Evolutionary conservation across 1,139 yeast genomes (phyloP).

Genomic region (Suhomyces yuchorum): DNA sequence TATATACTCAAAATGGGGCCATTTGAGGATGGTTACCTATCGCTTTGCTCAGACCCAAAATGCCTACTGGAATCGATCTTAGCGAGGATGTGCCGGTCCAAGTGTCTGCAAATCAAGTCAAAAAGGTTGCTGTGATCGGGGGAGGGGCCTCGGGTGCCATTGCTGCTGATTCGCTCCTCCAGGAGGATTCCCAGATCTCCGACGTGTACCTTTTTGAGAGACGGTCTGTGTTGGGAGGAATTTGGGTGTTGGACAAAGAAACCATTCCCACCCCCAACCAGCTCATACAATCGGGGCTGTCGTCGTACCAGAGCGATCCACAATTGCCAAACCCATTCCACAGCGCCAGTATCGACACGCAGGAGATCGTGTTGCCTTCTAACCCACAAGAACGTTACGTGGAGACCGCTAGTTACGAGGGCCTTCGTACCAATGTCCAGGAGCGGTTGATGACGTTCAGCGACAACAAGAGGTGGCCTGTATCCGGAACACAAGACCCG

Average conservation of each 20-base stretch:
- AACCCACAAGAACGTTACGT: conserved; percentile 25
- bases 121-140: conserved; percentile 49
- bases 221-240: conserved; percentile 32
- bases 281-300: conserved; percentile 27
- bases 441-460: conserved; percentile 50
- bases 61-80: conserved; percentile 10
- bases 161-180: conserved; percentile 39
- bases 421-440: conserved; percentile 43
- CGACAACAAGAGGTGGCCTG: conserved; percentile 38
- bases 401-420: conserved; percentile 43
- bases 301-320: conserved; percentile 28
- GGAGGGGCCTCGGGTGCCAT: conserved; percentile 58
- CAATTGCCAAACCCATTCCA: conserved; percentile 35
- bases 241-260: conserved; percentile 33
- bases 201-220: conserved; percentile 33
- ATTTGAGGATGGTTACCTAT: no score
- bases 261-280: conserved; percentile 27
- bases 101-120: conserved; percentile 18
- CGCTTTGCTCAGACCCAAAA: no score
- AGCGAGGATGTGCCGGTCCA: conserved; percentile 11
- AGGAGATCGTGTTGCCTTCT: conserved; percentile 2
- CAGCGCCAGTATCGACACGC: conserved; percentile 6
- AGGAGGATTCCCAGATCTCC: conserved; percentile 24
- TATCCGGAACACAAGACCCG: conserved; percentile 26
- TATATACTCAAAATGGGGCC: background rate